Evolutionary conservation across 345 rosid species (phyloP), one percentile per base, ranked within the genome.

Genomic region (Populus ilicifolia): DNA sequence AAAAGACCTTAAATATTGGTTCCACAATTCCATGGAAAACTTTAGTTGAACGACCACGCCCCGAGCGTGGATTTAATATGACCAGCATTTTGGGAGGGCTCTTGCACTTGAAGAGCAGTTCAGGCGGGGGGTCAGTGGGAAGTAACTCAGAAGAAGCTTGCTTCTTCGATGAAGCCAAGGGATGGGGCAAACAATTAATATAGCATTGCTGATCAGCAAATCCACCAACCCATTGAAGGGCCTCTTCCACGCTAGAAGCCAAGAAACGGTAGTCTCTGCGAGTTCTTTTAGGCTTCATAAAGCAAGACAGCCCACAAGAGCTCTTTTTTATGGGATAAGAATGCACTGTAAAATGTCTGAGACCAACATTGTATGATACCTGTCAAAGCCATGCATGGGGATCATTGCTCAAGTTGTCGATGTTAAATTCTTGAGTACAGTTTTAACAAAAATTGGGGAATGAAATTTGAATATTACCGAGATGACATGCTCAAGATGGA

Each of bases 121-220:
- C 99, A 50, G 98, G 95, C 77, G 99, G 99, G 69, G 94, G 84
- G 80, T 92, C 95, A 33, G 84, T 84, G 0, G 94, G 90, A 81
- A 91, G 85, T 76, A 91, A 82, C 77, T 91, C 97, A 70, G 97
- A 89, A 8, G 98, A 93, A 79, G 93, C 89, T 81, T 92, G 94
- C 85, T 96, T 94, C 86, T 94, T 96, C 36, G 97, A 92, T 76
- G 94, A 92, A 82, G 84, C 88, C 86, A 94, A 75, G 50, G 99
- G 98, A 79, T 92, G 97, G 46, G 98, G 97, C 87, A 96, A 86
- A 81, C 91, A 92, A 84, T 96, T 93, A 69, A 93, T 86, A 77
- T 88, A 96, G 75, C 97, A 96, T 50, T 96, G 97, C 78, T 90
- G 98, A 87, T 96, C 98, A 23, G 92, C 99, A 84, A 96, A 96